phyloP scores from a whole-genome alignment of 129 eudicot species.

The Chrysanthemum seticuspe region DNA sequence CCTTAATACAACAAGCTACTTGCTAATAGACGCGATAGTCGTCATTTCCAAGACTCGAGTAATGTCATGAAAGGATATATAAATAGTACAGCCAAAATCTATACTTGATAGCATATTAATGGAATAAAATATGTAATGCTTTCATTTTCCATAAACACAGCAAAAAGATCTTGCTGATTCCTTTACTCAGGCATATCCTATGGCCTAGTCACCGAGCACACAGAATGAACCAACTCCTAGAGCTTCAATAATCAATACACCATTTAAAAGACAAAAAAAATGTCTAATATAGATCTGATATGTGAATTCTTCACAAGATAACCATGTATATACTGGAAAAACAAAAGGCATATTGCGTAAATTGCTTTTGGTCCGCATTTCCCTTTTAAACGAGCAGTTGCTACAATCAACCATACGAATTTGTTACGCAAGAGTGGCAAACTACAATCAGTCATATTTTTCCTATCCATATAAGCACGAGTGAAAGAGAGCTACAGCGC shows the following conservation, averaged over 20 bases:
- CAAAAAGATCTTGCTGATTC: background rate
- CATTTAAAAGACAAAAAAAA: background rate
- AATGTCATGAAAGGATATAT: background rate
- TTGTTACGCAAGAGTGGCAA: background rate
- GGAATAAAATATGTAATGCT: background rate
- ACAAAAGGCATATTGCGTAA: background rate
- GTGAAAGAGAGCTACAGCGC: background rate
- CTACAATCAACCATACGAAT: background rate
- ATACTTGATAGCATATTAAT: constrained; percentile 1
- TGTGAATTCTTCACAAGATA: constrained; percentile 1
- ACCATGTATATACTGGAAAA: background rate
- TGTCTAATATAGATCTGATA: background rate
- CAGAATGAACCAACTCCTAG: constrained; percentile 1
- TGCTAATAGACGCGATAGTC: background rate
- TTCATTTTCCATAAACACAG: background rate
- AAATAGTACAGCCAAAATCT: background rate
- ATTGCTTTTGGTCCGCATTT: constrained; percentile 6
- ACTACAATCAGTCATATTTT: background rate
- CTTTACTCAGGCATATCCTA: background rate
- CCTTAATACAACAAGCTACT: background rate
- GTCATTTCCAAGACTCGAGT: background rate
- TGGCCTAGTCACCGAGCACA: background rate
- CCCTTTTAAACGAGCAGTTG: constrained; percentile 3
- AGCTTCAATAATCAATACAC: constrained; percentile 1
- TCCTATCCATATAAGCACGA: background rate